A percentile compares a stretch with the other conserved stretches of the same genome.
These are phyloP conservation scores for Nannizziopsis barbatae DNA, from an alignment of 2,329 filamentous ascomycete species.

Conservation along the genomic window DNA sequence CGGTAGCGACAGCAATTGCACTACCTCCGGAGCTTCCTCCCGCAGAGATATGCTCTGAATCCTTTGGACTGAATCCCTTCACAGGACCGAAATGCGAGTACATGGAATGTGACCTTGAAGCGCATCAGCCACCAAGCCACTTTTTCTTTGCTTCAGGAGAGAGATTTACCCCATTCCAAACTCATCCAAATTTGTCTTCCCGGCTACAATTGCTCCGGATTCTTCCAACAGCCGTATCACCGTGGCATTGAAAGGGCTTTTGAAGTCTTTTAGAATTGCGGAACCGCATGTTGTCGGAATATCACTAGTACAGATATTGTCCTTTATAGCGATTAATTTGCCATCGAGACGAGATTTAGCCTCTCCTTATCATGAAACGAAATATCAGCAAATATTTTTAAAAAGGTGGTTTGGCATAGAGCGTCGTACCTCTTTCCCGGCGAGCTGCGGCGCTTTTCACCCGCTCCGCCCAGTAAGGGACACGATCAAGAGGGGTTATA, in stretches of 20 bases:
- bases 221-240: constrained; percentile 58
- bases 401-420: not conserved
- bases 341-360: constrained; percentile 34
- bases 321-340: constrained; percentile 55
- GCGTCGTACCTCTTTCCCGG: constrained; percentile 25
- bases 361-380: constrained; percentile 19
- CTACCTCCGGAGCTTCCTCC: constrained; percentile 92
- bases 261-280: constrained; percentile 56
- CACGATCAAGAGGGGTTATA: constrained; percentile 28
- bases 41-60: constrained; percentile 47
- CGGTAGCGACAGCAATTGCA: constrained; percentile 65
- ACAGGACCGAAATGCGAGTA: constrained; percentile 59
- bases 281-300: constrained; percentile 78
- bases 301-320: constrained; percentile 59
- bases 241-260: constrained; percentile 70
- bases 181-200: constrained; percentile 90
- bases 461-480: constrained; percentile 27
- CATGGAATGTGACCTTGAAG: constrained; percentile 52
- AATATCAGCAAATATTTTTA: not conserved
- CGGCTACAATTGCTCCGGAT: constrained; percentile 53
- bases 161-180: constrained; percentile 69
- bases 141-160: not conserved
- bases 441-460: constrained; percentile 30
- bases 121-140: not conserved
- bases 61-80: constrained; percentile 35